Base-by-base conservation (phyloP, 140 eudicot species). In the Eryngium alpinum region DNA sequence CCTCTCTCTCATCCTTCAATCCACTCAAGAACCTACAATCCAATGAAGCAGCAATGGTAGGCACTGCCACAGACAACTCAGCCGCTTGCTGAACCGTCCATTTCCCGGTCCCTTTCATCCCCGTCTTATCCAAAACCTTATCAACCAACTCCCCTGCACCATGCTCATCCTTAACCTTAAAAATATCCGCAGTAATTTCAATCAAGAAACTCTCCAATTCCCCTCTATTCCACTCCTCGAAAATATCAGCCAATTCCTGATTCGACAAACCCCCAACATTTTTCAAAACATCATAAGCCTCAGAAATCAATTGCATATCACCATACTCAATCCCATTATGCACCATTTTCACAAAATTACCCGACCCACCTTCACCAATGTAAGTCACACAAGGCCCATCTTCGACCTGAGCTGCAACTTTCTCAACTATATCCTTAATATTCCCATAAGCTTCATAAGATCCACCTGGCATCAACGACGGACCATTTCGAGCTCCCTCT, bases 31-130 rank as follows among this genome's bases (percentile, higher is more conserved):
- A 94, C 92, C 98, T 86, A 75, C 91, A 84, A 59, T 94, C 98
- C 57, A 94, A 63, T 15, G 97, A 92, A 0, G 97, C 97, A 4
- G 98, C 98, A 69, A 94, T 94, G 0, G 98, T 94, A 0, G 98
- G 98, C 0, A 93, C 93, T 0, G 98, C 96, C 34, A 94, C 90
- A 0, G 98, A 92, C 38, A 94, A 84, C 88, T 94, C 98, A 7
- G 98, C 98, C 0, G 96, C 98, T 83, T 94, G 98, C 87, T 94
- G 98, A 34, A 94, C 98, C 10, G 98, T 94, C 98, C 98, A 94
- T 75, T 94, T 94, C 51, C 98, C 97, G 0, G 98, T 94, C 67
- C 98, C 98, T 56, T 94, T 94, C 98, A 94, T 94, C 79, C 98
- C 98, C 0, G 98, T 94, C 84, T 94, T 94, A 84, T 94, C 98